A percentile compares a stretch with the other conserved stretches of the same genome.
Conservation (phyloP, 805 yeast genomes). For the Hanseniaspora meyeri region DNA sequence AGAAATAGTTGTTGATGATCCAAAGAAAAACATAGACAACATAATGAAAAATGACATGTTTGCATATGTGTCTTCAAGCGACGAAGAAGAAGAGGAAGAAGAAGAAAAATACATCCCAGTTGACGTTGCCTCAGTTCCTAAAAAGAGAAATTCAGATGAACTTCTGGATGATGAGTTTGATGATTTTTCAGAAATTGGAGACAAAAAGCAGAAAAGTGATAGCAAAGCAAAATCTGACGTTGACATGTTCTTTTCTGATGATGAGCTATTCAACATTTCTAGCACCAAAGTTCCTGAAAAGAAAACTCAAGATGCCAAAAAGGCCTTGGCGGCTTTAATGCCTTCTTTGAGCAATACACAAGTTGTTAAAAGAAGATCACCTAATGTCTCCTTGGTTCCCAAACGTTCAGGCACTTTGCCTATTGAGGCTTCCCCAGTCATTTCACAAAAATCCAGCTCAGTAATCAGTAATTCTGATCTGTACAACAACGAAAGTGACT, state of each 20-base stretch:
- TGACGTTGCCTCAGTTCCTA: neutral
- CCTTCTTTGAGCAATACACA: neutral
- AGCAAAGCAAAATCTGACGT: neutral
- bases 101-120: neutral
- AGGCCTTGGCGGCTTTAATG: neutral
- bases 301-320: neutral
- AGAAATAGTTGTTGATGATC: neutral
- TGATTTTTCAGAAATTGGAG: neutral
- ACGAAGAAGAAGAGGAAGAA: neutral
- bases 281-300: neutral
- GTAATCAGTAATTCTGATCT: neutral
- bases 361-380: neutral
- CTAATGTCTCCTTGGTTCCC: neutral
- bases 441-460: neutral
- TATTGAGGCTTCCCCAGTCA: neutral
- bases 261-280: neutral
- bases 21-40: neutral
- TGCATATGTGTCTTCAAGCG: neutral
- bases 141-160: neutral
- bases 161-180: neutral
- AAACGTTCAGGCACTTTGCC: neutral
- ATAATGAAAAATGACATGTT: conserved; percentile 8
- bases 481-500: neutral
- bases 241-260: conserved; percentile 1
- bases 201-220: neutral